Base-by-base conservation (phyloP, 306 rosid genomes). In the Trichosanthes cucumerina region DNA sequence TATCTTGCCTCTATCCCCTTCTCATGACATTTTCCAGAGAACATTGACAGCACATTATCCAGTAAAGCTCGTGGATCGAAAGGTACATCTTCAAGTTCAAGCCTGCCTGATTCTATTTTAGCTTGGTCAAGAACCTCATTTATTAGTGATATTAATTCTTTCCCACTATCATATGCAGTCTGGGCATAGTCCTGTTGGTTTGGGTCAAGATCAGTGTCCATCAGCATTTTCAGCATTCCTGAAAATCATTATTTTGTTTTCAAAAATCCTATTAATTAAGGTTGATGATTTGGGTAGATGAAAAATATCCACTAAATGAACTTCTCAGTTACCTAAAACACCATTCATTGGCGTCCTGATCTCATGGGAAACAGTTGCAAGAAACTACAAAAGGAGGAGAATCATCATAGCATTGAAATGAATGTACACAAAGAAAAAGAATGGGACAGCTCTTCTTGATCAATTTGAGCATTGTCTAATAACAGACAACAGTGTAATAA, bases 331-430 rank as follows among this genome's bases (percentile, higher is more conserved):
- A 93, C 98, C 98, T 92, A 95, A 89, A 81, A 92, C 97, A 76
- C 98, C 97, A 80, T 89, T 95, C 98, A 92, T 92, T 80, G 97
- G 98, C 84, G 98, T 95, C 88, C 98, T 87, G 86, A 95, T 95
- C 93, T 95, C 97, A 11, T 95, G 98, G 77, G 98, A 95, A 83
- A 95, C 98, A 23, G 97, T 95, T 7, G 97, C 98, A 84, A 95
- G 92, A 87, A 95, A 92, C 97, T 93, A 78, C 89, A 89, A 71
- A 82, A 80, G 62, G 63, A 63, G 60, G 84, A 80, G 81, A 43
- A 73, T 79, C 65, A n/a, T n/a, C n/a, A n/a, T n/a, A n/a, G n/a
- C 33, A 34, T 34, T 26, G 26, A 38, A 36, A 65, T 65, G 11
- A 36, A 38, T n/a, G 24, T 4, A 18, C 18, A 19, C 43, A n/a